These are phyloP conservation scores for Clonostachys rosea DNA, from an alignment of 2,329 filamentous ascomycete species.

Conservation along the genomic window DNA sequence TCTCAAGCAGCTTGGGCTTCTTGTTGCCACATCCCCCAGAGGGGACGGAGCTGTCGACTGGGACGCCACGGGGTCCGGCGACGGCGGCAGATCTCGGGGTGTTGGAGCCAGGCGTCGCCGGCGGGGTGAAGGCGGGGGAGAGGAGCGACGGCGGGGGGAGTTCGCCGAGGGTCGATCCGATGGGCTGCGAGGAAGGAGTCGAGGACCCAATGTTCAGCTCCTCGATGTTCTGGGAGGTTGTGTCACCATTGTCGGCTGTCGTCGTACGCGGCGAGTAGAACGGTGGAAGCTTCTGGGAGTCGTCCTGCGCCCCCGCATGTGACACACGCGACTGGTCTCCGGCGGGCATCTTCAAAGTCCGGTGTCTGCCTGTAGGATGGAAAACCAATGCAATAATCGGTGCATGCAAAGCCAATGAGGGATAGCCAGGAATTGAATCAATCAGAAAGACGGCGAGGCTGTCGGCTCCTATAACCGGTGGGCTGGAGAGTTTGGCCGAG, in stretches of 20 bases:
- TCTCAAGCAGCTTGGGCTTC: constrained; percentile 67
- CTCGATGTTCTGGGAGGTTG: background rate
- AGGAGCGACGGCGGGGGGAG: constrained; percentile 64
- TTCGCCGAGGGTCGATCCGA: constrained; percentile 7
- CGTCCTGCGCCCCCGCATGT: background rate
- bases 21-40: constrained; percentile 58
- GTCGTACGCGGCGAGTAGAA: constrained; percentile 28
- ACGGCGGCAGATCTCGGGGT: constrained; percentile 32
- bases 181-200: constrained; percentile 8
- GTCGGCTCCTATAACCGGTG: too few species aligned
- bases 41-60: constrained; percentile 54
- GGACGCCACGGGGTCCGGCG: constrained; percentile 43
- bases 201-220: constrained; percentile 5
- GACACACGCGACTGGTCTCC: background rate
- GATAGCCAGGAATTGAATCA: background rate
- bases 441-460: background rate
- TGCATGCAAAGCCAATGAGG: background rate
- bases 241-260: constrained; percentile 1
- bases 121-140: constrained; percentile 80
- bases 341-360: constrained; percentile 3
- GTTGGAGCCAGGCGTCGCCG: constrained; percentile 55
- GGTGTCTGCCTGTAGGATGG: background rate
- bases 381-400: background rate
- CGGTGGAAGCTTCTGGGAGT: constrained; percentile 19
- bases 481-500: too few species aligned